Evolutionary conservation across 176 grass and related monocot genomes (phyloP), one percentile per base, ranked within the genome.

Genomic region (Rhynchospora pubera): DNA sequence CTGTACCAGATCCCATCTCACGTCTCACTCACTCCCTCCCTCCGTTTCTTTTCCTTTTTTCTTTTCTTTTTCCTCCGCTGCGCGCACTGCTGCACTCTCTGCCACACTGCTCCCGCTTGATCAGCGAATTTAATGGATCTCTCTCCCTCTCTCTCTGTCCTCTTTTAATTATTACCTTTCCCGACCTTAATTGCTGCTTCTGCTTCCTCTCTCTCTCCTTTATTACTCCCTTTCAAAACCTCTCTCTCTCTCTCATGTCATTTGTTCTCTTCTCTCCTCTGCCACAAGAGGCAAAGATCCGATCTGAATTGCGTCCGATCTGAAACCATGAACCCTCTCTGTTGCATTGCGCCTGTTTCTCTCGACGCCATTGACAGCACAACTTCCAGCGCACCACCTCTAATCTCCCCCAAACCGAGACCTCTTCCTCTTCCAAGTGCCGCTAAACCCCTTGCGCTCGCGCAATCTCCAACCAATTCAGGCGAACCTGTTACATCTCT

Each of bases 281-380:
- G 72, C 50, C 22, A 8, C 22, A 0, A 75, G 50, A 53, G 21
- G 68, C 24, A 23, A 77, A 77, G 71, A 79, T 86, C 84, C 79
- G 59, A 82, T 84, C 74, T 44, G 32, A 60, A 78, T 43, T 52
- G 32, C 62, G 15, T 57, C 67, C 73, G 34, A 74, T 67, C 66
- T 72, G 14, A 48, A 22, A 44, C 62, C 8, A 94, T 94, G 93
- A 94, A 92, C 74, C 93, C 93, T 47, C 88, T 94, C 61, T 94
- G 93, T 77, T 94, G 93, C 88, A 94, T 94, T 88, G 93, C 93
- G 50, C 88, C 93, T 44, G 90, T 94, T n/a, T 92, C 90, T 7
- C 86, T 94, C 16, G 93, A 94, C 73, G 79, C 82, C 52, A 79
- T 82, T 42, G 87, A 74, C 24, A 80, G 77, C 15, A 83, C 86